These are phyloP conservation scores for Thalassiosira delicatula DNA, from an alignment of 352 stramenopile species.

Conservation along the genomic window DNA sequence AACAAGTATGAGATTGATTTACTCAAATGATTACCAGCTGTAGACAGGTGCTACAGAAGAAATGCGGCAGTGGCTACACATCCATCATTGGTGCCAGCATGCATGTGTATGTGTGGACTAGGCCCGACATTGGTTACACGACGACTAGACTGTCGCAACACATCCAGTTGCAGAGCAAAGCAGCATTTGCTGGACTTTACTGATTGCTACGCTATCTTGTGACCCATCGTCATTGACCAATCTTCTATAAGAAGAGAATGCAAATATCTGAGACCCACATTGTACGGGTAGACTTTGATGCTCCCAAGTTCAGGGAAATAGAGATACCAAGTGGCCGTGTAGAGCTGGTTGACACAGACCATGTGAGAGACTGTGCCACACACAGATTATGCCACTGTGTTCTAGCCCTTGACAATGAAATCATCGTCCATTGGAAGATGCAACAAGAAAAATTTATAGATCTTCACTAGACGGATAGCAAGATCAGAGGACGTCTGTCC, in stretches of 20 bases:
- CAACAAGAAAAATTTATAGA: slow-evolving; percentile 1
- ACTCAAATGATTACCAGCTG: too few species aligned
- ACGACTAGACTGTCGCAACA: slow-evolving; percentile 18
- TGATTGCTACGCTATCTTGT: slow-evolving; percentile 23
- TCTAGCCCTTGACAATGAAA: background rate
- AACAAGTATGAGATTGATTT: slow-evolving; percentile 39
- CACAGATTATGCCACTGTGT: background rate
- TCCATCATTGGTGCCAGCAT: slow-evolving; percentile 18
- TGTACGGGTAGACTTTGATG: slow-evolving; percentile 25
- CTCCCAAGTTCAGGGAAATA: slow-evolving; percentile 21
- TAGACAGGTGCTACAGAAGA: background rate
- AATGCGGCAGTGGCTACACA: slow-evolving; percentile 16
- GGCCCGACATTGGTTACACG: slow-evolving; percentile 31
- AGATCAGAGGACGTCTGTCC: background rate
- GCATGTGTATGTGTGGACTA: slow-evolving; percentile 33
- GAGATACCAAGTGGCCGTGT: slow-evolving; percentile 17
- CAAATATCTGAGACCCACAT: slow-evolving; percentile 12
- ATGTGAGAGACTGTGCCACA: slow-evolving; percentile 22
- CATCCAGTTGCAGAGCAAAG: slow-evolving; percentile 13
- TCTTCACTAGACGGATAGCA: background rate
- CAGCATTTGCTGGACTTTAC: slow-evolving; percentile 28
- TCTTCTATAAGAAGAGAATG: slow-evolving; percentile 25
- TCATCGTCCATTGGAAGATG: background rate
- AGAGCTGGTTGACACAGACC: slow-evolving; percentile 15
- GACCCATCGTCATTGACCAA: slow-evolving; percentile 37